Conservation (phyloP, 2,329 filamentous ascomycete species). For the Peltaster fructicola region DNA sequence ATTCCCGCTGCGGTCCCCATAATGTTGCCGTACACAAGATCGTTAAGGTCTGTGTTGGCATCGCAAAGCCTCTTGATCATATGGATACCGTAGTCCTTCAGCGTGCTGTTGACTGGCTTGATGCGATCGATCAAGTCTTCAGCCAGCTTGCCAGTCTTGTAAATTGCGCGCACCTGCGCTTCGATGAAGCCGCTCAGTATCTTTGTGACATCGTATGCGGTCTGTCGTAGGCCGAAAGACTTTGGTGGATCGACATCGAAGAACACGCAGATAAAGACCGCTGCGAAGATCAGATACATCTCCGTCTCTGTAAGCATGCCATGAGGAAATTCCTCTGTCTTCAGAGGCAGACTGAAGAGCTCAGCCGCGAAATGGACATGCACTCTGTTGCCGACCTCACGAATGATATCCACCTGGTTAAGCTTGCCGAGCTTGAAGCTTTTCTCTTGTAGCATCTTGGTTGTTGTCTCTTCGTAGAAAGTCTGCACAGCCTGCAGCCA, state of each 20-base stretch:
- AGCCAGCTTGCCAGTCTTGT: conserved; percentile 22
- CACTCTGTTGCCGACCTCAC: conserved; percentile 34
- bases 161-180: conserved; percentile 30
- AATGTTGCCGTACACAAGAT: conserved; percentile 39
- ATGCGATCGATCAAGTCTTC: conserved; percentile 23
- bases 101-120: conserved; percentile 20
- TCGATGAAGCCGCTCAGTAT: conserved; percentile 33
- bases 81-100: conserved; percentile 36
- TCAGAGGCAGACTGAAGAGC: conserved; percentile 38
- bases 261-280: conserved; percentile 36
- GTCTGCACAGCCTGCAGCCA: conserved; percentile 28
- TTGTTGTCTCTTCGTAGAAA: conserved; percentile 32
- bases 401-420: conserved; percentile 31
- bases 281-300: conserved; percentile 35
- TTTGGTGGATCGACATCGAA: conserved; percentile 36
- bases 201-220: conserved; percentile 30
- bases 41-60: conserved; percentile 27
- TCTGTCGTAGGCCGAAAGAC: conserved; percentile 33
- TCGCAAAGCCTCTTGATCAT: conserved; percentile 37
- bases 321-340: conserved; percentile 32
- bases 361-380: conserved; percentile 38
- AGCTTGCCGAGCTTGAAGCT: conserved; percentile 29
- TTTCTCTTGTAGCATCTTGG: conserved; percentile 25
- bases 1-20: conserved; percentile 39
- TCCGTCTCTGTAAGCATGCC: conserved; percentile 37